Percentiles rank a stretch among this genome's conserved stretches.
phyloP scores from a whole-genome alignment of 2,329 filamentous ascomycete species.

The Achaetomium macrosporum region DNA sequence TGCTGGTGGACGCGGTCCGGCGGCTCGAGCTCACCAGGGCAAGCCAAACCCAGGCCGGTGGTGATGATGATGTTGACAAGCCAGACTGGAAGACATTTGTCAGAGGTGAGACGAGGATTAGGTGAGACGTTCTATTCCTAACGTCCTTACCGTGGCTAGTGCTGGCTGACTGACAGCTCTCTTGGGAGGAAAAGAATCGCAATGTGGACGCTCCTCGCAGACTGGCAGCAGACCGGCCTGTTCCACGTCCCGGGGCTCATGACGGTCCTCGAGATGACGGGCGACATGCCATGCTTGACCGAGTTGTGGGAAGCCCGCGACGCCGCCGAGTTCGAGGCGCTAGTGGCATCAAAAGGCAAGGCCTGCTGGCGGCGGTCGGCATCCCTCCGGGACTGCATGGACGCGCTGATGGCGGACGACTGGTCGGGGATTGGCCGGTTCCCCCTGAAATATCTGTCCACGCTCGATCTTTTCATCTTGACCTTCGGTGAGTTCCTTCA shows the following conservation, averaged over 20 bases:
- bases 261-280: slow-evolving; percentile 24
- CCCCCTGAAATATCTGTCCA: not conserved
- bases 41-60: not conserved
- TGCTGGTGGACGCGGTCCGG: slow-evolving; percentile 16
- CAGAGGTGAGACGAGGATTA: slow-evolving; percentile 5
- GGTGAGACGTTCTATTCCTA: slow-evolving; percentile 3
- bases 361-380: slow-evolving; percentile 6
- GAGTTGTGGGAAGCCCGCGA: slow-evolving; percentile 26
- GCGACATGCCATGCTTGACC: slow-evolving; percentile 22
- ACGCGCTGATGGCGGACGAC: slow-evolving; percentile 7
- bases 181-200: slow-evolving; percentile 18
- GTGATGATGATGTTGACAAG: too few relatives aligned
- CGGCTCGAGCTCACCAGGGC: slow-evolving; percentile 1
- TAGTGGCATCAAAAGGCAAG: not conserved
- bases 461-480: not conserved
- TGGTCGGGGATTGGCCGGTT: slow-evolving; percentile 1
- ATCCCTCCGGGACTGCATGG: slow-evolving; percentile 5
- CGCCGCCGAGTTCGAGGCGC: slow-evolving; percentile 17
- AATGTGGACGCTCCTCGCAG: slow-evolving; percentile 22
- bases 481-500: not conserved
- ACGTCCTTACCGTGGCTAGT: not conserved
- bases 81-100: slow-evolving; percentile 4
- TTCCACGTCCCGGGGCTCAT: slow-evolving; percentile 23
- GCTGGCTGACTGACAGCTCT: not conserved
- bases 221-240: slow-evolving; percentile 28